These are phyloP conservation scores for Aspergillus sp. DNA, from an alignment of 2,329 filamentous ascomycete species.

Conservation along the genomic window DNA sequence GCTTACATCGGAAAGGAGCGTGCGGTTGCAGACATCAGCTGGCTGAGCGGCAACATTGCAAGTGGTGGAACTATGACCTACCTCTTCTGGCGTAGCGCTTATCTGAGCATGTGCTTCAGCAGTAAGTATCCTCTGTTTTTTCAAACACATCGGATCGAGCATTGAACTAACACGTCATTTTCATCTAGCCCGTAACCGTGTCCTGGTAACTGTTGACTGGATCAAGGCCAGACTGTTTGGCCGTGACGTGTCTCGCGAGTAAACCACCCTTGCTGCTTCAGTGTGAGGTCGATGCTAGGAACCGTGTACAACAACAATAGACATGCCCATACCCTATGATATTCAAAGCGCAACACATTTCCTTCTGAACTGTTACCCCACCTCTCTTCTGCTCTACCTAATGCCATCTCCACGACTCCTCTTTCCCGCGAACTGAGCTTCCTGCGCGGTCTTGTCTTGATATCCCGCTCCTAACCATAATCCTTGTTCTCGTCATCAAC, in stretches of 20 bases:
- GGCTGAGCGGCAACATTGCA: conserved; percentile 95
- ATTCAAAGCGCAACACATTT: conserved; percentile 17
- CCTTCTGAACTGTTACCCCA: conserved; percentile 3
- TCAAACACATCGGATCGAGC: not conserved
- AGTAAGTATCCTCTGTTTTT: conserved; percentile 61
- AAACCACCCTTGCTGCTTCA: conserved; percentile 22
- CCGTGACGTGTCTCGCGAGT: conserved; percentile 70
- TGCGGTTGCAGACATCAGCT: conserved; percentile 94
- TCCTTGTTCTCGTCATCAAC: not conserved
- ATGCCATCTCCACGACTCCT: conserved; percentile 18
- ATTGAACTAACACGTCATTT: conserved; percentile 15
- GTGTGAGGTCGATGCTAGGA: conserved; percentile 4
- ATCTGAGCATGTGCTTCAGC: conserved; percentile 99
- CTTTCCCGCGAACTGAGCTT: conserved; percentile 8
- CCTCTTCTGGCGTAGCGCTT: conserved; percentile 97
- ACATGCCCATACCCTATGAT: conserved; percentile 18
- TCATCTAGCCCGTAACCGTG: conserved; percentile 77
- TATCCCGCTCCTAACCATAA: not conserved
- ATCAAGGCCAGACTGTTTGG: conserved; percentile 95
- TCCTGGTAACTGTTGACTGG: conserved; percentile 93
- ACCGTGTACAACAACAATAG: conserved; percentile 15
- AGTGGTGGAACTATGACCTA: conserved; percentile 92
- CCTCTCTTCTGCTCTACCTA: conserved; percentile 4
- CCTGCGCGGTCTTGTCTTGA: conserved; percentile 1
- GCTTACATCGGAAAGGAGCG: conserved; percentile 98